phyloP scores from a whole-genome alignment of 2,329 filamentous ascomycete genomes.

The Arachnomyces sp. region DNA sequence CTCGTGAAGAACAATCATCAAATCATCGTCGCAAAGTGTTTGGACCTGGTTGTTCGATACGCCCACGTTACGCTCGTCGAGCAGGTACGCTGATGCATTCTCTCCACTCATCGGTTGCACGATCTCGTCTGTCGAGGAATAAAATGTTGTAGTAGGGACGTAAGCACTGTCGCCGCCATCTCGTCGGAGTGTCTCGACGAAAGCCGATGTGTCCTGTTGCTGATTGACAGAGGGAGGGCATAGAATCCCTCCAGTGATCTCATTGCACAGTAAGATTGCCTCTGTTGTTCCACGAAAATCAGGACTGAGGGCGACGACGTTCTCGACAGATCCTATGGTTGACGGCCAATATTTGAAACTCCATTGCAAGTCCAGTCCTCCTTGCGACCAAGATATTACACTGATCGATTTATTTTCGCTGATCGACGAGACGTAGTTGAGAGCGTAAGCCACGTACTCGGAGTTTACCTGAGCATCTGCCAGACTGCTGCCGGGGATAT shows the following conservation, averaged over 20 bases:
- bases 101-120: slow-evolving; percentile 44
- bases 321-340: slow-evolving; percentile 37
- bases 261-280: slow-evolving; percentile 26
- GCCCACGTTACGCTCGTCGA: slow-evolving; percentile 38
- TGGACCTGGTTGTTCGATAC: slow-evolving; percentile 46
- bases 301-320: slow-evolving; percentile 47
- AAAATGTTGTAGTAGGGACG: slow-evolving; percentile 49
- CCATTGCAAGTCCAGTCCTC: slow-evolving; percentile 50
- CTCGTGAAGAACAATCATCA: slow-evolving; percentile 42
- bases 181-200: slow-evolving; percentile 35
- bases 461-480: slow-evolving; percentile 45
- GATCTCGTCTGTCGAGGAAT: slow-evolving; percentile 45
- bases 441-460: slow-evolving; percentile 52
- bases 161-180: slow-evolving; percentile 46
- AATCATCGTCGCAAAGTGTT: slow-evolving; percentile 33
- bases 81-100: slow-evolving; percentile 40
- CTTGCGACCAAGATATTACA: slow-evolving; percentile 51
- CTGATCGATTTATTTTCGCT: slow-evolving; percentile 33
- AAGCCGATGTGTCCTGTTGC: slow-evolving; percentile 40
- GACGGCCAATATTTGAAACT: slow-evolving; percentile 52
- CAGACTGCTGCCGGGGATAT: slow-evolving; percentile 44
- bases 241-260: slow-evolving; percentile 13
- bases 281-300: slow-evolving; percentile 46
- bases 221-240: slow-evolving; percentile 40
- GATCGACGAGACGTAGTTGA: slow-evolving; percentile 47